These are phyloP conservation scores for Naganishia cerealis DNA, from an alignment of 1,284 basidiomycete genomes.

Conservation along the genomic window DNA sequence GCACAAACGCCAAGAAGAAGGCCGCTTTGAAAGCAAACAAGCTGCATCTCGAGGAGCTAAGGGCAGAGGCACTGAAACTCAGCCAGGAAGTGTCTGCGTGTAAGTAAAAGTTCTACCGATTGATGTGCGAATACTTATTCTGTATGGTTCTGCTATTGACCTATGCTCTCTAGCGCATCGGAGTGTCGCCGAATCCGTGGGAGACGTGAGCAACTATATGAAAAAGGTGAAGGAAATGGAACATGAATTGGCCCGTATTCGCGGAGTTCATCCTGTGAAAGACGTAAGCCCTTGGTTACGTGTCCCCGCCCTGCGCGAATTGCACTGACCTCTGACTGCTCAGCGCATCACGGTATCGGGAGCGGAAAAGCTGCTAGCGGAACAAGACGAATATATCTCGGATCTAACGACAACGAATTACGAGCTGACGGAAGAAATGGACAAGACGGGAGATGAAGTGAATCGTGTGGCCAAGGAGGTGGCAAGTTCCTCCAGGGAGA, in stretches of 20 bases:
- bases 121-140: neutral
- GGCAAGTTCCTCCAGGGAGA: conserved; percentile 60
- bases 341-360: conserved; percentile 69
- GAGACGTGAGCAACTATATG: conserved; percentile 16
- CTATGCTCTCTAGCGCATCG: neutral
- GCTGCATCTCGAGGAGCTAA: conserved; percentile 62
- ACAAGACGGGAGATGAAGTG: conserved; percentile 61
- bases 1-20: conserved; percentile 69
- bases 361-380: conserved; percentile 68
- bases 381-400: conserved; percentile 72
- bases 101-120: conserved; percentile 34
- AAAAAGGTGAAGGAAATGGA: conserved; percentile 77
- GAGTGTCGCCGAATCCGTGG: conserved; percentile 54
- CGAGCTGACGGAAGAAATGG: conserved; percentile 56
- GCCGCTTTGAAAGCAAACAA: conserved; percentile 66
- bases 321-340: neutral
- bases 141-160: neutral
- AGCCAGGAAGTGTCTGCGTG: conserved; percentile 43
- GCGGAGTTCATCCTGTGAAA: conserved; percentile 68
- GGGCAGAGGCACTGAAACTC: conserved; percentile 51
- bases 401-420: conserved; percentile 64
- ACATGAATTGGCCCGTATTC: conserved; percentile 70
- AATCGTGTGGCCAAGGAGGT: conserved; percentile 62
- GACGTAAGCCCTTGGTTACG: conserved; percentile 41
- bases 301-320: neutral